Evolutionary conservation across 768 basidiomycete species (phyloP).

Genomic region (Holtermanniella nyarrowii): DNA sequence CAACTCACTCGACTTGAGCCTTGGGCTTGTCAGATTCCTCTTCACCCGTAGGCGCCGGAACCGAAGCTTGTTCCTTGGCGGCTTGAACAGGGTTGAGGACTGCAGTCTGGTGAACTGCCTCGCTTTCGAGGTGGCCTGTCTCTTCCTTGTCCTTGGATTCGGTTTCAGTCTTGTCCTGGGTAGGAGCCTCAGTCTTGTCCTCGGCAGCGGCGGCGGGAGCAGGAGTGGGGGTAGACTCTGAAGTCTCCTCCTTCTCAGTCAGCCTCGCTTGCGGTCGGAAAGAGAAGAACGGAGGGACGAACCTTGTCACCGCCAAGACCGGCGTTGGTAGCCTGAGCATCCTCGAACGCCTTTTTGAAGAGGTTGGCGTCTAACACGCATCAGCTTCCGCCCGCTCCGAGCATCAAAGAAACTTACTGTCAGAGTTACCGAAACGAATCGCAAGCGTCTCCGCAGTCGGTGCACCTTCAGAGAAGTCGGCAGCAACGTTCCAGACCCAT

Average conservation of each 20-base stretch:
- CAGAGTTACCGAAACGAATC: conserved; percentile 93
- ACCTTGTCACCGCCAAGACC: conserved; percentile 3
- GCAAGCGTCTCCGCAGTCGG: conserved; percentile 91
- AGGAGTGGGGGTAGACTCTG: not conserved
- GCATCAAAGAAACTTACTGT: conserved; percentile 53
- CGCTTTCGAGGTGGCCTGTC: not conserved
- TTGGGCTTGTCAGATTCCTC: not conserved
- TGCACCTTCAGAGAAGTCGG: conserved; percentile 85
- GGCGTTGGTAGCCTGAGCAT: conserved; percentile 52
- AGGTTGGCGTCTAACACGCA: conserved; percentile 57
- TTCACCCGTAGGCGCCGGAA: not conserved
- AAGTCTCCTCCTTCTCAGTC: not conserved
- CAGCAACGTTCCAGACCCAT: conserved; percentile 97
- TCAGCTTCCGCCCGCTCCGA: not conserved
- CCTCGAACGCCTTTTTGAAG: conserved; percentile 84
- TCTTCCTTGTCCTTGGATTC: not conserved
- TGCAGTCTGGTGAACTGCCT: not conserved
- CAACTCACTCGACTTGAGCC: not conserved
- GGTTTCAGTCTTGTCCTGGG: not conserved
- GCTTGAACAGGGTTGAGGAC: not conserved
- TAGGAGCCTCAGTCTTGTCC: too few species aligned
- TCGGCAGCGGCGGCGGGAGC: not conserved
- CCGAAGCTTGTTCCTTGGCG: not conserved
- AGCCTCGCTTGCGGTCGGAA: not conserved
- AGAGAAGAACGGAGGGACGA: not conserved